Base-by-base conservation (phyloP, 2,329 filamentous ascomycete species). In the Fusarium cicatricum region DNA sequence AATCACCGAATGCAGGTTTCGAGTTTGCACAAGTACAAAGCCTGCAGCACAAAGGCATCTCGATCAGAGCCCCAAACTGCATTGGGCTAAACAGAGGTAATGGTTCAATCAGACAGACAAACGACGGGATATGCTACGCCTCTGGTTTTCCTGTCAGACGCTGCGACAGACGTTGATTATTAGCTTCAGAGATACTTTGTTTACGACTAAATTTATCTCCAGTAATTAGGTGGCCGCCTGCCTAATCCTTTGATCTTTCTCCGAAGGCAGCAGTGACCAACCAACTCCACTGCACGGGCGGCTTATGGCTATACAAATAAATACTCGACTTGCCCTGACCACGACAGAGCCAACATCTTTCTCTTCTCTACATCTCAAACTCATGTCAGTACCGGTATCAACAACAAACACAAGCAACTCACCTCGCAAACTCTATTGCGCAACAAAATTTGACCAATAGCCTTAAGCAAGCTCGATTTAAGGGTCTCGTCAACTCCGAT, bases 181-280 rank as follows among this genome's bases (percentile, higher is more conserved):
- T 26, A 10, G 23, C 23, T 26, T 26, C 3, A 26, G 23, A 10
- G 9, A 26, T 26, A 3, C 23, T 32, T 32, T 32, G 29, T 32
- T 32, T 3, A 32, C 12, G 14, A 3, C 11, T 32, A 32, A 32
- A 32, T n/a, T 32, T 12, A n/a, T 32, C 12, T 23, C 21, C 4
- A 23, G 21, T 7, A 21, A 21, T 7, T 7, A 4, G 32, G 19
- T 44, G 32, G 53, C 42, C 38, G 28, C 38, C 41, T 60, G 41
- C n/a, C n/a, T n/a, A 60, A 44, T 59, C 54, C 32, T 59, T 55
- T 21, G 29, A 29, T 44, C 36, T 49, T 54, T 58, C 23, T 36
- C 47, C 36, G 60, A 64, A 64, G 62, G 62, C 62, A 64, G 47
- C 61, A 64, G 57, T 44, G 54, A 17, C 34, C 48, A 52, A 43